These are phyloP conservation scores for Castanopsis chinensis DNA, from an alignment of 306 rosid genomes.

Conservation along the genomic window DNA sequence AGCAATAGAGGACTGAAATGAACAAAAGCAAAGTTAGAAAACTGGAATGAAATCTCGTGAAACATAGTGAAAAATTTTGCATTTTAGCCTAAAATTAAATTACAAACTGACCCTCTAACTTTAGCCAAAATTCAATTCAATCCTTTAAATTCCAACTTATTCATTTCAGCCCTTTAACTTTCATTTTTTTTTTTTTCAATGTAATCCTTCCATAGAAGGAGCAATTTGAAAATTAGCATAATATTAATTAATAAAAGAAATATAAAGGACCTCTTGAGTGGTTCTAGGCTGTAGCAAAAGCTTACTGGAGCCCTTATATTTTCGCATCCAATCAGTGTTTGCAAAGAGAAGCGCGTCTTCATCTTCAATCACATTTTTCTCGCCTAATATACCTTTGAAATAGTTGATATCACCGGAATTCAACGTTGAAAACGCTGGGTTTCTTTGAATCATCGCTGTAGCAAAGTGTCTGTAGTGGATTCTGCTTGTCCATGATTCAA, in stretches of 20 bases:
- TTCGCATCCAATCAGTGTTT: constrained; percentile 91
- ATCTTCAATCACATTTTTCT: constrained; percentile 73
- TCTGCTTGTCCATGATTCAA: background rate
- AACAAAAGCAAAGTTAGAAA: accelerated
- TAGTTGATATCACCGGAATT: constrained; percentile 62
- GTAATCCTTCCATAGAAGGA: no score
- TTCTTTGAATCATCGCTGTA: constrained; percentile 46
- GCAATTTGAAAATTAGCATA: no score
- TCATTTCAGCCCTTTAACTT: no score
- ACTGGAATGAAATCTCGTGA: no score
- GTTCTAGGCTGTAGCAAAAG: constrained; percentile 67
- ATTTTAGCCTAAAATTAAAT: no score
- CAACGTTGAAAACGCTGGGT: constrained; percentile 53
- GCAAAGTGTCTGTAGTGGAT: constrained; percentile 40
- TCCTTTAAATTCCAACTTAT: no score
- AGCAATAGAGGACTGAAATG: no score
- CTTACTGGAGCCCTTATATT: constrained; percentile 79
- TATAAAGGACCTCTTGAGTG: constrained; percentile 73
- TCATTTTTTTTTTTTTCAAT: no score
- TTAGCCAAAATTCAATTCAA: no score
- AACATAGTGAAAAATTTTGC: no score
- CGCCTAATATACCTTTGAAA: constrained; percentile 69
- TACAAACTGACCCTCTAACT: no score
- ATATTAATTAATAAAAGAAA: background rate
- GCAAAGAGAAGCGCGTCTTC: constrained; percentile 67